Evolutionary conservation across 2,329 filamentous ascomycete species (phyloP), one percentile per base, ranked within the genome.

Genomic region (Nannizzia gypsea): DNA sequence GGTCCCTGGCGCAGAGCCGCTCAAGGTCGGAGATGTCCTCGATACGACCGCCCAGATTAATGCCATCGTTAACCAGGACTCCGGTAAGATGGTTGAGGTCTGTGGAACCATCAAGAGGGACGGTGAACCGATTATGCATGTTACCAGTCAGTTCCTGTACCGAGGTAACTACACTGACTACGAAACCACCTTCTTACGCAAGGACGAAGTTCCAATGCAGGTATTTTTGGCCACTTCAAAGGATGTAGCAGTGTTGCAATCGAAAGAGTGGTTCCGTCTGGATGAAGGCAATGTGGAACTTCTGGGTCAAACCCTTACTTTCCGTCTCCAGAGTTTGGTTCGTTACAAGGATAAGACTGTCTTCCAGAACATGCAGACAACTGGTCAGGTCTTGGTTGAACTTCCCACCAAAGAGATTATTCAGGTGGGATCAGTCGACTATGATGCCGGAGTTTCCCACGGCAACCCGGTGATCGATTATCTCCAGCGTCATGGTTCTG

Each of bases 31-130:
- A 31, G 93, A 99, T 71, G 84, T 91, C 63, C 83, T 99, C 20
- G 86, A 90, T 63, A 97, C 93, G 2, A 95, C 89, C 59, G 93
- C 93, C 48, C 90, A 95, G 73, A 89, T 99, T 77, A 97, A 99
- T 68, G 90, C 93, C 15, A 90, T 99, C 68, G 87, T 99, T 78
- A 99, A 97, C 78, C 91, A 99, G 74, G 90, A 96, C 13, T 90
- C 93, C 62, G 93, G 93, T 55, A 99, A 99, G 81, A 96, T 99
- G 91, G 95, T 99, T 17, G 95, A 99, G 76, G 92, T 99, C n/a
- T 96, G 91, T 69, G 93, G 93, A 63, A 99, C 93, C 4, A 96
- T 99, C 68, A 87, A 83, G 59, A 87, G 93, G 48, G 84, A 91
- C 59, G 87, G 87, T 26, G 75, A 88, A 72, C 81, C 90, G 4